phyloP scores from a whole-genome alignment of 1,139 yeast species.

The Hansenula lynferdii region DNA sequence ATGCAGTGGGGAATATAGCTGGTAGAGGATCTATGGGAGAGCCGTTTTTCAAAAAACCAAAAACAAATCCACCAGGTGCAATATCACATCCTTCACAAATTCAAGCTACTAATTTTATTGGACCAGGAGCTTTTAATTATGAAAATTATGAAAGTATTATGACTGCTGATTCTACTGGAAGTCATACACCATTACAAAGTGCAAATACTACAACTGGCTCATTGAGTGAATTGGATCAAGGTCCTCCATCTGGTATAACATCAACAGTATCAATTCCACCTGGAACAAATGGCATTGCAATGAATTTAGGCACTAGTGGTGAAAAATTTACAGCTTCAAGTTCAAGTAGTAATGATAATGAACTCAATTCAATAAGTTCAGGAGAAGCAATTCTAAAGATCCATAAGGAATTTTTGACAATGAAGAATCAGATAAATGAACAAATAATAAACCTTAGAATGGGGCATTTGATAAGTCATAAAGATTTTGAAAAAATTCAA shows the following conservation, averaged over 20 bases:
- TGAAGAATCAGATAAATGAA: slow-evolving; percentile 16
- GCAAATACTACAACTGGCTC: neutral
- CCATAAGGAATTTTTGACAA: slow-evolving; percentile 16
- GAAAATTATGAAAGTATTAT: neutral
- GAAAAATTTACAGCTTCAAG: neutral
- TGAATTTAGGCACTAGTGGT: neutral
- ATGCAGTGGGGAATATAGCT: neutral
- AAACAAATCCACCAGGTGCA: neutral
- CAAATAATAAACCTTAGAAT: slow-evolving; percentile 15
- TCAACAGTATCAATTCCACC: neutral
- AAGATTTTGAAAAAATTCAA: slow-evolving; percentile 15
- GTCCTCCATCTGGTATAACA: neutral
- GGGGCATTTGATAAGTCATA: slow-evolving; percentile 10
- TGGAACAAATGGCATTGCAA: neutral
- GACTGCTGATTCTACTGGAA: neutral
- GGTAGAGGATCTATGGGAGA: neutral
- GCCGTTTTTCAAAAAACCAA: neutral
- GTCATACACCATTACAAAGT: neutral
- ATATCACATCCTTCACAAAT: neutral
- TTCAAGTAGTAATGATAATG: no score
- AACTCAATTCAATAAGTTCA: no score
- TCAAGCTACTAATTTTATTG: neutral
- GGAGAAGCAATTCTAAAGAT: slow-evolving; percentile 18
- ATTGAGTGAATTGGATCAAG: neutral
- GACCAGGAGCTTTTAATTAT: neutral